These are phyloP conservation scores for Mycosphaerella sp. DNA, from an alignment of 2,329 filamentous ascomycete species.

Conservation along the genomic window DNA sequence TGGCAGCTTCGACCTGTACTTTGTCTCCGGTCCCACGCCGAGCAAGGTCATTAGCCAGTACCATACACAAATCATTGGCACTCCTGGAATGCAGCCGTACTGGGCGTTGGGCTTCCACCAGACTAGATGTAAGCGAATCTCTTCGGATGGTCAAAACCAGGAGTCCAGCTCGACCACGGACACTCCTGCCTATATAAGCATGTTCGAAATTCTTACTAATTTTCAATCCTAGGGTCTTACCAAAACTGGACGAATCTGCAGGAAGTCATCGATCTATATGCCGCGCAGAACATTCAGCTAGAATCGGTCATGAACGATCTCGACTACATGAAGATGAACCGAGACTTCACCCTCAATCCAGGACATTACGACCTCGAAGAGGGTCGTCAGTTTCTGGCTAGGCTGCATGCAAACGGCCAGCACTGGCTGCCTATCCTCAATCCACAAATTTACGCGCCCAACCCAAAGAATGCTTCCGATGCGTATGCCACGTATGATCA, in stretches of 20 bases:
- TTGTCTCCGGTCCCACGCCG: constrained; percentile 54
- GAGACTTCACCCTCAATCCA: constrained; percentile 52
- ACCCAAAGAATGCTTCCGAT: constrained; percentile 57
- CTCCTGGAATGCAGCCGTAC: constrained; percentile 25
- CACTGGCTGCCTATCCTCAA: constrained; percentile 55
- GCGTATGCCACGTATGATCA: constrained; percentile 46
- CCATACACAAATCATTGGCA: constrained; percentile 24
- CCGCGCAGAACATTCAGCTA: constrained; percentile 45
- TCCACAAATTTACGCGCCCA: constrained; percentile 59
- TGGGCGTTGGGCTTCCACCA: constrained; percentile 30
- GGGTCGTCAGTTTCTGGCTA: constrained; percentile 46
- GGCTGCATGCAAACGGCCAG: constrained; percentile 47
- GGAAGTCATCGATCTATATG: constrained; percentile 49
- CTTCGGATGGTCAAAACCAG: no score
- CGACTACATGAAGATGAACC: constrained; percentile 47
- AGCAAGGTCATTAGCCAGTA: constrained; percentile 17
- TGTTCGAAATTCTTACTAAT: no score
- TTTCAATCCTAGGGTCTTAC: constrained; percentile 41
- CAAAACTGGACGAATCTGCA: constrained; percentile 61
- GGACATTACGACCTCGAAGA: constrained; percentile 52
- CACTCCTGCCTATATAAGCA: no score
- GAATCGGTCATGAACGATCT: constrained; percentile 37
- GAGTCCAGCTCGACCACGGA: no score
- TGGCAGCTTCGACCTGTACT: constrained; percentile 60
- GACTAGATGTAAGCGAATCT: constrained; percentile 9